These are phyloP conservation scores for Acacia pycnantha DNA, from an alignment of 331 rosid species.

Conservation along the genomic window DNA sequence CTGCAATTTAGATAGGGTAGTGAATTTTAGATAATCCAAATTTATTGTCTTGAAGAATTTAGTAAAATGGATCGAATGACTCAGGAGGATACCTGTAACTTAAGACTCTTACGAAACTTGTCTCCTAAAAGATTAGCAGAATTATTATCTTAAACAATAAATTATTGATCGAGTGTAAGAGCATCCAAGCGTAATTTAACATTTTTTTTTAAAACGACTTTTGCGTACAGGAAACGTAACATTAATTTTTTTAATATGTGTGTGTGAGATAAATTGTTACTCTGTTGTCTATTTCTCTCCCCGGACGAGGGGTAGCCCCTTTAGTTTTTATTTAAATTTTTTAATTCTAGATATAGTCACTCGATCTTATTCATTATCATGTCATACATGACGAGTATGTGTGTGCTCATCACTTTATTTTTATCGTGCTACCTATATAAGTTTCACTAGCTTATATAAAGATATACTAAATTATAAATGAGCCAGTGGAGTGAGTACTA, in stretches of 20 bases:
- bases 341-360: no score
- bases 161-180: background rate
- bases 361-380: background rate
- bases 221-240: conserved; percentile 12
- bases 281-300: background rate
- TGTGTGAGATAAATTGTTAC: background rate
- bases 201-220: background rate
- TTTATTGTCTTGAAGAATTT: no score
- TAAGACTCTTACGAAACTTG: background rate
- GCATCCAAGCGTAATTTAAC: background rate
- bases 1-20: background rate
- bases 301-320: background rate
- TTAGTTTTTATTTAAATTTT: background rate
- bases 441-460: conserved; percentile 26
- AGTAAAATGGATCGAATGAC: background rate
- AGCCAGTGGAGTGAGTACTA: background rate
- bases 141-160: background rate
- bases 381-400: background rate
- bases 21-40: background rate
- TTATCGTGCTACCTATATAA: conserved; percentile 34
- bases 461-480: background rate
- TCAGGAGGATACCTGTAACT: background rate
- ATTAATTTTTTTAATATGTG: background rate
- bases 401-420: conserved; percentile 9
- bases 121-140: background rate